Conservation (phyloP, 192 early-diverging fungal species). For the Pilobolus umbonatus region DNA sequence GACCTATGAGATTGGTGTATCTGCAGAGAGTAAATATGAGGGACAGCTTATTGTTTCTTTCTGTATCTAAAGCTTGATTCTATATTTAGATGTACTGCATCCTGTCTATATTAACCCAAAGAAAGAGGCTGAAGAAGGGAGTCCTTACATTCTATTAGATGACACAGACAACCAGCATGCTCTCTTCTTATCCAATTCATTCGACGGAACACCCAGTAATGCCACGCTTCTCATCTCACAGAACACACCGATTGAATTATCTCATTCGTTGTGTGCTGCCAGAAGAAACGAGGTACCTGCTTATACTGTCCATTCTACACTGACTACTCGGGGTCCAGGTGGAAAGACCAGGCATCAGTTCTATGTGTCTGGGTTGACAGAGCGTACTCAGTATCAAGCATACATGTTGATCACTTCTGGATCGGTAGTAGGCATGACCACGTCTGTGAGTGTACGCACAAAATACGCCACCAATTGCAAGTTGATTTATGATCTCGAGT, state of each 20-base stretch:
- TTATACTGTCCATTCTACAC: slow-evolving; percentile 28
- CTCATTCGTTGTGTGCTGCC: slow-evolving; percentile 45
- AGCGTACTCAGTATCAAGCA: slow-evolving; percentile 37
- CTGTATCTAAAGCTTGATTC: too few species aligned
- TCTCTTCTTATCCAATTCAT: slow-evolving; percentile 28
- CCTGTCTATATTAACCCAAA: neutral
- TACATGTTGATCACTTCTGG: slow-evolving; percentile 30
- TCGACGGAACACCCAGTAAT: slow-evolving; percentile 13
- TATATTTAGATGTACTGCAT: neutral
- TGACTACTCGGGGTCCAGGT: slow-evolving; percentile 32
- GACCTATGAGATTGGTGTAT: slow-evolving; percentile 32
- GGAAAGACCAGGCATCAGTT: slow-evolving; percentile 32
- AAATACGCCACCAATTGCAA: slow-evolving; percentile 42
- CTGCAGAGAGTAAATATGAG: slow-evolving; percentile 30
- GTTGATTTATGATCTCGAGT: slow-evolving; percentile 43
- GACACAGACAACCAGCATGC: slow-evolving; percentile 33
- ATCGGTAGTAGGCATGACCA: neutral
- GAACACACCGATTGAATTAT: slow-evolving; percentile 29
- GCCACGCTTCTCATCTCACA: slow-evolving; percentile 20
- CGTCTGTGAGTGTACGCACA: slow-evolving; percentile 28
- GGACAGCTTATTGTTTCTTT: too few species aligned
- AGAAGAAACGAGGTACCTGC: slow-evolving; percentile 11
- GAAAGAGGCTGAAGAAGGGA: neutral
- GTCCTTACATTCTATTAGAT: slow-evolving; percentile 19
- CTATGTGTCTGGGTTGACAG: slow-evolving; percentile 31